These are phyloP conservation scores for Penicillium sp. DNA, from an alignment of 2,329 filamentous ascomycete genomes.

Conservation along the genomic window DNA sequence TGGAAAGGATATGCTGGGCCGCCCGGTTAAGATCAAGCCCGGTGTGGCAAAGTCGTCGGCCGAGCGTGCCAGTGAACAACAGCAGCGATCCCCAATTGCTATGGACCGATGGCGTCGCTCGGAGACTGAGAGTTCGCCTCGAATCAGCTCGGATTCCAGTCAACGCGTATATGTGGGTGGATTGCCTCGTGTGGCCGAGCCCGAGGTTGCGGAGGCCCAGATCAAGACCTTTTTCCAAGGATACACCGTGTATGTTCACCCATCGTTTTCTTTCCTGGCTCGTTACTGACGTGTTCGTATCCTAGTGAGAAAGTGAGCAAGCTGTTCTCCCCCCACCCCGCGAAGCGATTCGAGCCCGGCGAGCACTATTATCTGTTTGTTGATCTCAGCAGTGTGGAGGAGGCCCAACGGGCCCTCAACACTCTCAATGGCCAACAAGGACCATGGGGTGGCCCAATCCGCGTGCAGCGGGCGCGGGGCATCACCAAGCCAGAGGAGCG, in stretches of 20 bases:
- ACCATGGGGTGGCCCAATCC: constrained; percentile 41
- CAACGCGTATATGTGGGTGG: constrained; percentile 51
- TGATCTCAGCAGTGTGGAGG: constrained; percentile 58
- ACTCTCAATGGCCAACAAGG: constrained; percentile 43
- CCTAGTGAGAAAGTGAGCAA: constrained; percentile 49
- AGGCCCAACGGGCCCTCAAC: constrained; percentile 54
- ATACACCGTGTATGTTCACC: constrained; percentile 40
- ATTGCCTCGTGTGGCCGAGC: constrained; percentile 45
- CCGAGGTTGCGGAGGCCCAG: constrained; percentile 37
- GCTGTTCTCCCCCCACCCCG: constrained; percentile 60
- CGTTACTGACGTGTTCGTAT: constrained; percentile 1
- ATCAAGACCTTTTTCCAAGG: constrained; percentile 49
- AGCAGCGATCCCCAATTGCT: constrained; percentile 19
- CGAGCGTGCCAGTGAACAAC: constrained; percentile 25
- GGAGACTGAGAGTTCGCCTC: constrained; percentile 39
- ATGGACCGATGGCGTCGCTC: constrained; percentile 47
- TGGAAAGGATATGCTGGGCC: constrained; percentile 56
- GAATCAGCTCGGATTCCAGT: constrained; percentile 37
- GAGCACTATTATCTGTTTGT: constrained; percentile 67
- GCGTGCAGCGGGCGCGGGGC: constrained; percentile 43
- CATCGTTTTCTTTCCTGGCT: neutral
- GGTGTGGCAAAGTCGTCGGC: constrained; percentile 56
- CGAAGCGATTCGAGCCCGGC: constrained; percentile 52
- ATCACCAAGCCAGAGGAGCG: constrained; percentile 6
- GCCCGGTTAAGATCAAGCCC: constrained; percentile 64